phyloP scores from a whole-genome alignment of 345 rosid species.

The Linum trigynum region DNA sequence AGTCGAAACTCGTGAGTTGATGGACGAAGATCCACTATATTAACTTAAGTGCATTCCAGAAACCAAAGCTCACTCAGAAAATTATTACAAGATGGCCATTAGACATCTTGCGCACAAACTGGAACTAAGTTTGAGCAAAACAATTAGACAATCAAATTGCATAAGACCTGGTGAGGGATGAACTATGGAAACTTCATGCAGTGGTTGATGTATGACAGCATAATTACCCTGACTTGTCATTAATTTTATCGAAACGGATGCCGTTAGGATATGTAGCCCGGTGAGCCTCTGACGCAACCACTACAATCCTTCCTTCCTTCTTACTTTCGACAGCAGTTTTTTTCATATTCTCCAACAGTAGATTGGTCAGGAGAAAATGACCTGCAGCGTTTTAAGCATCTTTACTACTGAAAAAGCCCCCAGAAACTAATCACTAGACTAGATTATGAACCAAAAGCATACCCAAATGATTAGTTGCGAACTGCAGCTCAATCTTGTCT shows the following conservation, averaged over 20 bases:
- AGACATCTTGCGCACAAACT: too few species aligned
- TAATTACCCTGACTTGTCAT: slow-evolving; percentile 48
- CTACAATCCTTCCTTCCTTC: slow-evolving; percentile 64
- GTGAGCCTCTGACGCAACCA: slow-evolving; percentile 63
- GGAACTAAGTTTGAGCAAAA: too few species aligned
- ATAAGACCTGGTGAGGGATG: too few species aligned
- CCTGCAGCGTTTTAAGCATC: slow-evolving; percentile 27
- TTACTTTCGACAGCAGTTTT: slow-evolving; percentile 44
- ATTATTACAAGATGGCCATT: too few species aligned
- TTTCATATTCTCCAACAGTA: slow-evolving; percentile 66
- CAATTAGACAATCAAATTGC: too few species aligned
- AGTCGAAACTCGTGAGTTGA: too few species aligned
- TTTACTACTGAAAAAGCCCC: neutral
- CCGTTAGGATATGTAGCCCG: slow-evolving; percentile 45
- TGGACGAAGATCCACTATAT: too few species aligned
- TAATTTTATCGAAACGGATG: slow-evolving; percentile 51
- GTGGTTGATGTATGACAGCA: too few species aligned
- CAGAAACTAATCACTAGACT: neutral
- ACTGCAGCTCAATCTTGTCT: slow-evolving; percentile 41
- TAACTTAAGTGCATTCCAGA: too few species aligned
- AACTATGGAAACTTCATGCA: too few species aligned
- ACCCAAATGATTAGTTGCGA: slow-evolving; percentile 53
- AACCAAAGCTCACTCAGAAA: too few species aligned
- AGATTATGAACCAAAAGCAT: slow-evolving; percentile 1
- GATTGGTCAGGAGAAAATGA: slow-evolving; percentile 64